Conservation (phyloP, 768 basidiomycete species). For the Dioszegia aurantiaca region DNA sequence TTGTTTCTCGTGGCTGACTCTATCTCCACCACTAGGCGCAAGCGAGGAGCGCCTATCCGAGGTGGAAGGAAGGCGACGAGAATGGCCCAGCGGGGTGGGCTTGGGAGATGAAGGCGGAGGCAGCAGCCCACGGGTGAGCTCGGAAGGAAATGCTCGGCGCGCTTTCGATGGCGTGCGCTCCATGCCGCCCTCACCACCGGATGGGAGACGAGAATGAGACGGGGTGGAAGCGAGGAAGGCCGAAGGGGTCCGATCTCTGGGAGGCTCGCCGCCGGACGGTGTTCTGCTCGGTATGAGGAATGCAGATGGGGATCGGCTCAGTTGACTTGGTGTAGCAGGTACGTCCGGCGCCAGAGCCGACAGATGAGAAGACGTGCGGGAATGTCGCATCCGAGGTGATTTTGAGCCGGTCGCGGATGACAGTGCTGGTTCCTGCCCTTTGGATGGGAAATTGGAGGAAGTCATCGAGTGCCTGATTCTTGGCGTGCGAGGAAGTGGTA, state of each 20-base stretch:
- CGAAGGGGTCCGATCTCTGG: neutral
- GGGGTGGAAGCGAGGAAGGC: neutral
- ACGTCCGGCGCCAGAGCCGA: neutral
- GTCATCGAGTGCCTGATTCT: neutral
- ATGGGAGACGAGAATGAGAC: neutral
- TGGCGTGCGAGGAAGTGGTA: neutral
- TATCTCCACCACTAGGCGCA: neutral
- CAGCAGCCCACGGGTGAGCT: constrained; percentile 39
- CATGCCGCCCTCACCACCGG: neutral
- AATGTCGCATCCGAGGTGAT: constrained; percentile 8
- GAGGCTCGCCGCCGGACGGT: neutral
- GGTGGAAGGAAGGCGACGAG: constrained; percentile 22
- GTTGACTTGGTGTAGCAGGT: neutral
- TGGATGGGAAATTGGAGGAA: neutral
- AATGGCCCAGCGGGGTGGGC: constrained; percentile 26
- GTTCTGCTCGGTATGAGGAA: neutral
- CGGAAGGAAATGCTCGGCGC: constrained; percentile 34
- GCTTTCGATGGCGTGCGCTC: constrained; percentile 26
- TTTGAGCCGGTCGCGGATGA: neutral
- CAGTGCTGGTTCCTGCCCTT: neutral
- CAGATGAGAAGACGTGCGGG: constrained; percentile 8
- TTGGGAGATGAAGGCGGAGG: constrained; percentile 29
- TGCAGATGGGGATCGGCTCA: neutral
- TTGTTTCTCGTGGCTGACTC: constrained; percentile 7
- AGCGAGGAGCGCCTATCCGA: neutral